Evolutionary conservation across 495 filamentous ascomycete species (phyloP).

Genomic region (Aspergillus diversus): DNA sequence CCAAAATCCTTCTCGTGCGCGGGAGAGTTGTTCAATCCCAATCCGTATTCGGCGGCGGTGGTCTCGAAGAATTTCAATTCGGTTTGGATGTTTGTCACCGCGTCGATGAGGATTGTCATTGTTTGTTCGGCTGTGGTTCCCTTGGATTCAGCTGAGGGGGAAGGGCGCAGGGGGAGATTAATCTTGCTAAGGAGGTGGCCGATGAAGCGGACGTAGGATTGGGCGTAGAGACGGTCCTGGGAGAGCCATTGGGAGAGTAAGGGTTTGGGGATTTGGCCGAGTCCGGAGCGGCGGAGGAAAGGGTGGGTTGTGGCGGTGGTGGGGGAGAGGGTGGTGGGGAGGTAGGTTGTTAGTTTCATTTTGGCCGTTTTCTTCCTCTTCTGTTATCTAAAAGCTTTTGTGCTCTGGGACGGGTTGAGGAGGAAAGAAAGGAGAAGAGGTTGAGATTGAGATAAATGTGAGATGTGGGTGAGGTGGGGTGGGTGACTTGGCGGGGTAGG

Average conservation of each 20-base stretch:
- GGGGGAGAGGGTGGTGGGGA: constrained; percentile 32
- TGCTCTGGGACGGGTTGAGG: too few relatives aligned
- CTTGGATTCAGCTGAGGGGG: constrained; percentile 27
- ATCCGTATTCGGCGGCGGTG: constrained; percentile 61
- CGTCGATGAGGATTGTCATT: constrained; percentile 63
- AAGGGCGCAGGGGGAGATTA: constrained; percentile 49
- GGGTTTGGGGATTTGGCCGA: constrained; percentile 59
- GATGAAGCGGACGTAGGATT: constrained; percentile 71
- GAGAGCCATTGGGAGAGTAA: constrained; percentile 70
- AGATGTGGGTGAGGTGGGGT: too few relatives aligned
- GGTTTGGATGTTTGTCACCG: constrained; percentile 64
- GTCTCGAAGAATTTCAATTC: constrained; percentile 73
- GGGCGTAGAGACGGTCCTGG: constrained; percentile 76
- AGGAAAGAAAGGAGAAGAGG: too few relatives aligned
- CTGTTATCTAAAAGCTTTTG: background rate
- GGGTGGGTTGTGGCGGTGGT: constrained; percentile 65
- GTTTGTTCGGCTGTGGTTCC: constrained; percentile 41
- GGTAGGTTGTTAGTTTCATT: constrained; percentile 33
- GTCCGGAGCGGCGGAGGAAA: constrained; percentile 70
- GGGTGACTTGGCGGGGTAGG: too few relatives aligned
- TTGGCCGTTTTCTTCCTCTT: constrained; percentile 3
- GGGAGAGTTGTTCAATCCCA: constrained; percentile 44
- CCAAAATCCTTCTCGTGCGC: constrained; percentile 28
- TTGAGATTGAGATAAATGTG: too few relatives aligned
- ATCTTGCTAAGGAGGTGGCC: constrained; percentile 67